Evolutionary conservation across 2,329 filamentous ascomycete genomes (phyloP), one percentile per base, ranked within the genome.

Genomic region (Colletotrichum sansevieriae): DNA sequence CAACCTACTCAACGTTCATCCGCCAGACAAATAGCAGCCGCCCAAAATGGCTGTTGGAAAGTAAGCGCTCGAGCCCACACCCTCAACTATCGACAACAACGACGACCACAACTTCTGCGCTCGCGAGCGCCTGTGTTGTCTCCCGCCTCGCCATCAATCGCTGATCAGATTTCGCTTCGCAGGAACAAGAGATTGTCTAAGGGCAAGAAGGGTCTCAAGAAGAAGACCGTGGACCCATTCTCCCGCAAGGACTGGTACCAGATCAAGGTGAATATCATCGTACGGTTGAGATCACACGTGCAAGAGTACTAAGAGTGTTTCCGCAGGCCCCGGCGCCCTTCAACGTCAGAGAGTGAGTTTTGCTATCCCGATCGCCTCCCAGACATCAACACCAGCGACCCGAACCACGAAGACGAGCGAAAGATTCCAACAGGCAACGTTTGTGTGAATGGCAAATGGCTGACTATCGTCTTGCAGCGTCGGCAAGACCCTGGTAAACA

Each of bases 141-240:
- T 72, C 71, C 25, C 72, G 68, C 67, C 39, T 55, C 15, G 9
- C 22, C 11, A 18, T 52, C 51, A 46, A 35, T 54, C 20, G 64
- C 74, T 75, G 64, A 75, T 76, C 44, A 72, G 64, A 73, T 52
- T 74, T 71, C 63, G 63, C 65, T 55, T 65, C 37, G 44, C 77
- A 94, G 92, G 93, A 99, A 99, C 92, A 99, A 99, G 94, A 94
- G 96, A 90, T 91, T 99, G 88, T 98, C 96, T 76, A 99, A 99
- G 91, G 96, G 96, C 88, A 99, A 98, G 94, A 99, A 99, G 91
- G 95, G 96, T 85, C 90, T 98, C 83, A 98, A 98, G 94, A 98
- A 99, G 95, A 95, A 95, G 88, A 95, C 95, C 80, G 87, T 92
- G 78, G 96, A 99, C 85, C 95, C 96, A 80, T 98, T 98, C 89